Evolutionary conservation across 169 alveolate species (phyloP), one percentile per base, ranked within the genome.

Genomic region (Plasmodium cynomolgi): DNA sequence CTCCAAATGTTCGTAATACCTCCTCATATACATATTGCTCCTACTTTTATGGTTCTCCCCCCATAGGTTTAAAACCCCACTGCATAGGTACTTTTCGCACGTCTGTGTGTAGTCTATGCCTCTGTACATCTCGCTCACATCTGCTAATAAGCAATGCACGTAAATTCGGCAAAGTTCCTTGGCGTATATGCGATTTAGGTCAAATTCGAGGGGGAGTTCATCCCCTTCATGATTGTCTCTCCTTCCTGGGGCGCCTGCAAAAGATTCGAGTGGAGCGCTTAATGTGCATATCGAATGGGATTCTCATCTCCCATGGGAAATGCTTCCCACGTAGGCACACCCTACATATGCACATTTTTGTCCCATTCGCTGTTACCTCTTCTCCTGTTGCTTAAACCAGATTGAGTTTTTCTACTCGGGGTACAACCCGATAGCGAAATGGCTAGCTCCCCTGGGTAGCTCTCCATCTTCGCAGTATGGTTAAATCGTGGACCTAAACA

Each of bases 111-210:
- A 81, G 23, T 58, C 47, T 31, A 88, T 88, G 31, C 72, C 47
- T 13, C 41, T 79, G 72, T 58, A 88, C 20, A 39, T 13, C 73
- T 88, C 94, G 15, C 94, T 62, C 34, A 88, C 83, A 77, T 88
- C 94, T 15, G 82, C 56, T 88, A 88, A 58, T 88, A 88, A 58
- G 29, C 94, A 88, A 33, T 88, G 94, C n/a, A 88, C 15, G 39
- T 26, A 88, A 58, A 88, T 88, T 73, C 94, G 50, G 23, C 90
- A 39, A 79, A 88, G 50, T 34, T 88, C 94, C 20, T 15, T 20
- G 9, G 72, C 31, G 41, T 88, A 88, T 44, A 88, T 50, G 15
- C 29, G 68, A 13, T n/a, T 47, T 3, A 84, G 31, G 15, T 84
- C 82, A 34, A 26, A 62, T 62, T 62, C 77, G 17, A 62, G 34